Evolutionary conservation across 768 basidiomycete genomes (phyloP), one percentile per base, ranked within the genome.

Genomic region (Phanerochaete sordida): DNA sequence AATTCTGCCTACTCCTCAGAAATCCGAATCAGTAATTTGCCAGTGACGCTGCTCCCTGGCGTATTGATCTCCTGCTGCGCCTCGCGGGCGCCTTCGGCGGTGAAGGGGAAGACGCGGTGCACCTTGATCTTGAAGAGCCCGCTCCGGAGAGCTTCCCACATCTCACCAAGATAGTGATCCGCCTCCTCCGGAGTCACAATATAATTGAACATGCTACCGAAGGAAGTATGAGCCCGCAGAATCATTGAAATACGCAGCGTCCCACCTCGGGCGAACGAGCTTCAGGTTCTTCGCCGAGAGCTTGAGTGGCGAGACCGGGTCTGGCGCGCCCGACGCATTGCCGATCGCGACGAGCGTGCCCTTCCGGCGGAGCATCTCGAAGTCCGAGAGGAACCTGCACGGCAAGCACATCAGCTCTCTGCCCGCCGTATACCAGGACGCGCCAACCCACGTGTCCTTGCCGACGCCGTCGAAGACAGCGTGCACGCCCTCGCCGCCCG

Each of bases 391-490:
- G 69, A 89, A 90, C 5, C 89, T 91, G 65, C 27, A 27, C n/a
- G n/a, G n/a, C 33, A 12, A 26, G 5, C n/a, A 24, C 5, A 19
- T 54, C 31, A 39, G 39, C 39, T 4, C 6, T 11, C 27, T 21
- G 19, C 21, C 7, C 2, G 21, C 11, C 28, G 19, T 39, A 8
- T 6, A 39, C 26, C 16, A 16, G 15, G 21, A 21, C 13, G 19
- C 24, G 47, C 31, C 49, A 30, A 47, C 39, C 1, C 73, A 95
- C 82, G 94, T 96, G 71, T 93, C 93, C 77, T 92, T 95, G 1
- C 95, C 95, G 31, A 98, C 93, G 26, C 95, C 95, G 66, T 98
- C 95, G 67, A 90, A 95, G 16, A 93, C 82, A 8, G 84, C 94
- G 62, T 95, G 83, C 1, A 94, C 90, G 23, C 92, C 91, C 64